These are phyloP conservation scores for Hibiscus mutabilis DNA, from an alignment of 345 rosid species.

Conservation along the genomic window DNA sequence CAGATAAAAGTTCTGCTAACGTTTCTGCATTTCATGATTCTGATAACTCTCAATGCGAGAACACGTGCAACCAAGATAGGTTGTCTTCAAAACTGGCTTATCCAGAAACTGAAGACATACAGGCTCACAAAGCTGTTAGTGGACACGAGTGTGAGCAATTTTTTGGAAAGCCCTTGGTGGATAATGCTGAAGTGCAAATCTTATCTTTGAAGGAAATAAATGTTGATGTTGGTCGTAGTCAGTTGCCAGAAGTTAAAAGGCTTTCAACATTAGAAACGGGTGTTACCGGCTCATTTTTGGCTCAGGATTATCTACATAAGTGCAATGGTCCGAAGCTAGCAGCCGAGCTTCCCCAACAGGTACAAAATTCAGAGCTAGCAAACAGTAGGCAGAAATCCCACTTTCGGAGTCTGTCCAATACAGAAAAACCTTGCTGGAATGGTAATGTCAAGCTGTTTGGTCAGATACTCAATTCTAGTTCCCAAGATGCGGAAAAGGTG, in stretches of 20 bases:
- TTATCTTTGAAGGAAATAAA: slow-evolving; percentile 36
- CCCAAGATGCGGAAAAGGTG: slow-evolving; percentile 32
- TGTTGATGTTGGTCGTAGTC: slow-evolving; percentile 33
- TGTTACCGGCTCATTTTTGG: slow-evolving; percentile 13
- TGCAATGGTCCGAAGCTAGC: slow-evolving; percentile 34
- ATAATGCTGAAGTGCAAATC: slow-evolving; percentile 26
- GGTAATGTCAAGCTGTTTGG: slow-evolving; percentile 87
- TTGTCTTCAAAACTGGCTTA: slow-evolving; percentile 24
- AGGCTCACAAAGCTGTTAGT: slow-evolving; percentile 14
- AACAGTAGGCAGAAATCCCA: slow-evolving; percentile 31
- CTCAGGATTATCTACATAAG: slow-evolving; percentile 45
- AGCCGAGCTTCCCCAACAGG: slow-evolving; percentile 33
- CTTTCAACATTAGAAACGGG: slow-evolving; percentile 21
- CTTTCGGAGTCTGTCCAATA: slow-evolving; percentile 35
- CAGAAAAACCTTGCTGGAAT: slow-evolving; percentile 44
- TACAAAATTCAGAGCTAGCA: slow-evolving; percentile 27
- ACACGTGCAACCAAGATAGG: slow-evolving; percentile 27
- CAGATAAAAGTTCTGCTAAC: slow-evolving; percentile 16
- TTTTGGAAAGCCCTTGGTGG: slow-evolving; percentile 23
- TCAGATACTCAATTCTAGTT: slow-evolving; percentile 49
- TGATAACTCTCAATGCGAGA: slow-evolving; percentile 23
- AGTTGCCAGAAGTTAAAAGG: slow-evolving; percentile 33
- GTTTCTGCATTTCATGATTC: slow-evolving; percentile 24
- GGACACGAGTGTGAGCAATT: slow-evolving; percentile 25
- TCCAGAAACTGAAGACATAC: slow-evolving; percentile 19